phyloP scores from a whole-genome alignment of 73 alveolate genomes.

The Symbiodinium natans region DNA sequence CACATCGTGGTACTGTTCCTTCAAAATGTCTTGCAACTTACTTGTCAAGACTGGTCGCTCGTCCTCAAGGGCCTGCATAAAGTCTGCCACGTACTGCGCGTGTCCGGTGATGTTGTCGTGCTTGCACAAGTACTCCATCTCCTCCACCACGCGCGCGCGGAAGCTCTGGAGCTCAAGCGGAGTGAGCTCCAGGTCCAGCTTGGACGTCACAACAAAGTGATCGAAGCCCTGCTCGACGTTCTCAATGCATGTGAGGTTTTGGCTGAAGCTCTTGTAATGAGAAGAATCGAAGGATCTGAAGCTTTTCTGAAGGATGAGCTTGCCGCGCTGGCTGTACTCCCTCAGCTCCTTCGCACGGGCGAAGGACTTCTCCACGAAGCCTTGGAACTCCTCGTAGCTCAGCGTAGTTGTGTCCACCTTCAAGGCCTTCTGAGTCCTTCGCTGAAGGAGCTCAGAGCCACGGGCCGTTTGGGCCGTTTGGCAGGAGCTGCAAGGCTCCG shows the following conservation, averaged over 20 bases:
- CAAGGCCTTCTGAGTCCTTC: neutral
- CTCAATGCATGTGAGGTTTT: slow-evolving; percentile 35
- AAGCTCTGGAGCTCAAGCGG: neutral
- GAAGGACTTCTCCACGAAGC: slow-evolving; percentile 25
- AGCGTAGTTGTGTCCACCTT: neutral
- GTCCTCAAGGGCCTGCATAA: neutral
- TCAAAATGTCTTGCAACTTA: neutral
- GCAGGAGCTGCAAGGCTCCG: neutral
- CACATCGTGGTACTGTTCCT: neutral
- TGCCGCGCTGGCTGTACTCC: neutral
- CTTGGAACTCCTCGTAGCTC: slow-evolving; percentile 39
- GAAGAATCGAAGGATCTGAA: slow-evolving; percentile 33
- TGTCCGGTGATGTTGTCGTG: neutral
- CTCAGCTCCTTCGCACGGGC: slow-evolving; percentile 19
- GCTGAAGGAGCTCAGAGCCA: slow-evolving; percentile 13
- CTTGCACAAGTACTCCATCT: slow-evolving; percentile 49
- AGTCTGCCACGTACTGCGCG: slow-evolving; percentile 10
- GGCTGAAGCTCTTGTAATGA: slow-evolving; percentile 4
- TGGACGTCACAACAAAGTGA: neutral
- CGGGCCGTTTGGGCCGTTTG: neutral
- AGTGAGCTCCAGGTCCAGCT: slow-evolving; percentile 15
- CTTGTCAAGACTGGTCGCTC: slow-evolving; percentile 56
- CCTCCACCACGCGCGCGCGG: neutral
- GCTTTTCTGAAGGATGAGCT: slow-evolving; percentile 25
- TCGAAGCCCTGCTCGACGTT: neutral